Conservation (phyloP, 2,329 filamentous ascomycete genomes). For the Pyricularia grisea region DNA sequence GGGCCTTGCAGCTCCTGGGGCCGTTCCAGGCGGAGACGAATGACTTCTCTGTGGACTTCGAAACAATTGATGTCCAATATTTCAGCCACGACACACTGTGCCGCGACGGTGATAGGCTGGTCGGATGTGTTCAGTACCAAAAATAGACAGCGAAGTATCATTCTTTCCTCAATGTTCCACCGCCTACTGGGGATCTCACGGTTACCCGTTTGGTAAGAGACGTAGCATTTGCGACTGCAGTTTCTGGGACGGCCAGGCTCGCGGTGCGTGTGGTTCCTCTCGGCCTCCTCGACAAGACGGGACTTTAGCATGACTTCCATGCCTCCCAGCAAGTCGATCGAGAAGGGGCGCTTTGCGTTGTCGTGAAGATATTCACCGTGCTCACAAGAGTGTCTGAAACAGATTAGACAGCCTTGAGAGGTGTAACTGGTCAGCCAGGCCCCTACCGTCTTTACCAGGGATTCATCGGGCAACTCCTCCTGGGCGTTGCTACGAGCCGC, state of each 20-base stretch:
- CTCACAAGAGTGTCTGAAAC: conserved; percentile 50
- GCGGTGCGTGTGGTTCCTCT: conserved; percentile 13
- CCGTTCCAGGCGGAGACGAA: conserved; percentile 26
- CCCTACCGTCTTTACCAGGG: conserved; percentile 29
- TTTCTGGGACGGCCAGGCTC: conserved; percentile 7
- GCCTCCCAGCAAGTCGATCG: conserved; percentile 25
- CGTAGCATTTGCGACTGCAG: conserved; percentile 35
- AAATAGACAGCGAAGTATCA: conserved; percentile 37
- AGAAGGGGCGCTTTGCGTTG: conserved; percentile 43
- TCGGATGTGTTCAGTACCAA: conserved; percentile 25
- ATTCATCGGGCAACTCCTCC: conserved; percentile 26
- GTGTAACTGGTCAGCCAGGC: conserved; percentile 43
- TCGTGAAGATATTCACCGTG: conserved; percentile 48
- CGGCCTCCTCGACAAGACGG: conserved; percentile 17
- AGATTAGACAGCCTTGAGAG: conserved; percentile 48
- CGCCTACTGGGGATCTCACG: conserved; percentile 20
- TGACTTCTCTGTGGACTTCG: conserved; percentile 37
- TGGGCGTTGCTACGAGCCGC: conserved; percentile 22
- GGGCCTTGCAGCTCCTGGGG: conserved; percentile 14
- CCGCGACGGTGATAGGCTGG: conserved; percentile 24
- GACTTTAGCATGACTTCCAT: conserved; percentile 11
- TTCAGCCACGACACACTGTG: conserved; percentile 40
- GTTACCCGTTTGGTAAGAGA: conserved; percentile 21
- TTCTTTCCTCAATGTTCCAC: conserved; percentile 40
- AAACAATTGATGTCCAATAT: conserved; percentile 42